A percentile compares a stretch with the other conserved stretches of the same genome.
Evolutionary conservation across 2,329 filamentous ascomycete species (phyloP).

Genomic region (Eurotiales sp.): DNA sequence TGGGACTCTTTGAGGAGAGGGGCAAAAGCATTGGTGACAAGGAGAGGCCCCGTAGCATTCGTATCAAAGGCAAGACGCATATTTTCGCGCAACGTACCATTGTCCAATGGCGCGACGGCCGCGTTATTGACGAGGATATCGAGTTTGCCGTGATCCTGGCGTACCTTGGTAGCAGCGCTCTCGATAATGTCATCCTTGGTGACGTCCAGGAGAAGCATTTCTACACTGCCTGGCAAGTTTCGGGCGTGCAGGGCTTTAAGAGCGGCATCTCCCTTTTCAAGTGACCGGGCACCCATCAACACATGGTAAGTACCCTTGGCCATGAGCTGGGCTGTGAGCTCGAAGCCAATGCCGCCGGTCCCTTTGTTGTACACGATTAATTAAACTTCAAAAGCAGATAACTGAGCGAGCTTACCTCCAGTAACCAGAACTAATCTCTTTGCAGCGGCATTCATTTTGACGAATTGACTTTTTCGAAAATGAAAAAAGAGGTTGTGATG

Average conservation of each 20-base stretch:
- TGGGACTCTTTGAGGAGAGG: slow-evolving; percentile 27
- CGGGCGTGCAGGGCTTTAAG: slow-evolving; percentile 26
- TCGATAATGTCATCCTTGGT: slow-evolving; percentile 30
- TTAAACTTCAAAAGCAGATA: not conserved
- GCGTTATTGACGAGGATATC: slow-evolving; percentile 29
- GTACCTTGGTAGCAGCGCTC: slow-evolving; percentile 15
- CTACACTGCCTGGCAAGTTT: slow-evolving; percentile 21
- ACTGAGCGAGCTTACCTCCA: not conserved
- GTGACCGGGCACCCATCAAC: slow-evolving; percentile 31
- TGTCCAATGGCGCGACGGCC: slow-evolving; percentile 14
- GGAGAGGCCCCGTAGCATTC: slow-evolving; percentile 33
- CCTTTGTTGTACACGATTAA: slow-evolving; percentile 3
- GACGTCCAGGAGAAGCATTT: slow-evolving; percentile 29
- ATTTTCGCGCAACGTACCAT: slow-evolving; percentile 6
- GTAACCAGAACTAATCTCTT: slow-evolving; percentile 6
- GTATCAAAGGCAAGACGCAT: slow-evolving; percentile 27
- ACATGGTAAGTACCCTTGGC: slow-evolving; percentile 31
- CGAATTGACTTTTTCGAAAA: not conserved
- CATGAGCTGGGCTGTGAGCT: slow-evolving; percentile 27
- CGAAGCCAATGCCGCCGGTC: slow-evolving; percentile 27
- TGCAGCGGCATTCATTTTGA: not conserved
- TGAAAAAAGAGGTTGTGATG: not conserved
- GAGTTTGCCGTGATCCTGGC: slow-evolving; percentile 16
- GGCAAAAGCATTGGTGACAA: slow-evolving; percentile 30
- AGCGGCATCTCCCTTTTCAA: slow-evolving; percentile 29